Percentiles rank a stretch among this genome's conserved stretches.
Conservation (phyloP, 768 basidiomycete genomes). For the Psilocybe cubensis region DNA sequence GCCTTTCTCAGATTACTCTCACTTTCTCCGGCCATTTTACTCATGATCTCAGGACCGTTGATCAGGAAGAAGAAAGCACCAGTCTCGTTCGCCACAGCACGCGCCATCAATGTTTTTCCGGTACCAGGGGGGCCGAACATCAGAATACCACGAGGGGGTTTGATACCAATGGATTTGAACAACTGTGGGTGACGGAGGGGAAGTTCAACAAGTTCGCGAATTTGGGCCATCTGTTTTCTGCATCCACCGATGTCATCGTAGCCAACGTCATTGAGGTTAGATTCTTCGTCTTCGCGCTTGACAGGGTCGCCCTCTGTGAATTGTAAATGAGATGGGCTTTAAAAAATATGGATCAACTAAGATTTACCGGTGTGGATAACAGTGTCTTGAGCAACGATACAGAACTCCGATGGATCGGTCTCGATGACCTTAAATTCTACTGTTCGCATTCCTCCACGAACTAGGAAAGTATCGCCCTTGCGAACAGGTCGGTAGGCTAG, state of each 20-base stretch:
- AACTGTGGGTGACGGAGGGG: constrained; percentile 98
- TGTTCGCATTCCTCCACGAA: constrained; percentile 96
- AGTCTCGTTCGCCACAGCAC: constrained; percentile 99
- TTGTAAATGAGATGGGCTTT: constrained; percentile 29
- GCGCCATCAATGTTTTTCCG: constrained; percentile 99
- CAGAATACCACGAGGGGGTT: constrained; percentile 97
- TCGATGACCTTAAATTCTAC: constrained; percentile 99
- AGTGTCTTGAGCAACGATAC: constrained; percentile 99
- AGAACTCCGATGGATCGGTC: constrained; percentile 96
- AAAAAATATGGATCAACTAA: neutral
- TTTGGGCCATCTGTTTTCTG: constrained; percentile 99
- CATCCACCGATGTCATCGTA: constrained; percentile 99
- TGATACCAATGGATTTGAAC: constrained; percentile 99
- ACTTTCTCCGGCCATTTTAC: constrained; percentile 99
- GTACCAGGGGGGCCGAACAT: constrained; percentile 99
- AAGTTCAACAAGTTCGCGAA: constrained; percentile 97
- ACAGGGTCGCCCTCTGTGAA: constrained; percentile 92
- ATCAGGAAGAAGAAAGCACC: constrained; percentile 99
- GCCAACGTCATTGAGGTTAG: constrained; percentile 94
- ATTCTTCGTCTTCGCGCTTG: constrained; percentile 98
- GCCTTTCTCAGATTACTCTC: constrained; percentile 98
- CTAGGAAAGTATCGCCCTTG: constrained; percentile 99
- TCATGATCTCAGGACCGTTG: constrained; percentile 99
- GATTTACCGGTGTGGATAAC: constrained; percentile 87
- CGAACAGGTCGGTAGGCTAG: constrained; percentile 91